A percentile compares a stretch with the other conserved stretches of the same genome.
These are phyloP conservation scores for Aspergillus diversus DNA, from an alignment of 495 filamentous ascomycete genomes.

Conservation along the genomic window DNA sequence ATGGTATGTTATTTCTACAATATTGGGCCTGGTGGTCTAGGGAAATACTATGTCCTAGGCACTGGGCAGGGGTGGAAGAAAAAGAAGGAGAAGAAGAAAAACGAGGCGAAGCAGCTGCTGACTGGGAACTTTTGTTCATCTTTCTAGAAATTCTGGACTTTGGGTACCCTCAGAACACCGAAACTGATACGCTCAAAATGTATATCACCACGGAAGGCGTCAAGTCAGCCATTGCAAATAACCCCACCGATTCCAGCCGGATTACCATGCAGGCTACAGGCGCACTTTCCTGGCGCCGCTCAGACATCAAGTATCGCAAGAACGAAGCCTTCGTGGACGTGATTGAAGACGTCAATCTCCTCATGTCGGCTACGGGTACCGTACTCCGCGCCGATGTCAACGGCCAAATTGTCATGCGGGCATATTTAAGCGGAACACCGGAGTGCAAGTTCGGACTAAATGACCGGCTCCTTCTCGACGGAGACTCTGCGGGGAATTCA, in stretches of 20 bases:
- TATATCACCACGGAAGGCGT: constrained; percentile 99
- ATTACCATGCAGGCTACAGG: constrained; percentile 99
- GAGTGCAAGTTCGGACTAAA: constrained; percentile 99
- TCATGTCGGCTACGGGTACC: constrained; percentile 95
- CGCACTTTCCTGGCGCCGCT: constrained; percentile 92
- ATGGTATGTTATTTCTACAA: constrained; percentile 61
- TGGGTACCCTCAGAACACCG: constrained; percentile 98
- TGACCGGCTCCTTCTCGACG: constrained; percentile 86
- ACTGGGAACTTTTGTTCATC: neutral
- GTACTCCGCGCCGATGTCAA: constrained; percentile 96
- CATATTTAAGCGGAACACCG: constrained; percentile 93
- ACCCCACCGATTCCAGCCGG: constrained; percentile 74
- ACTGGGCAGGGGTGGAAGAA: too few species aligned
- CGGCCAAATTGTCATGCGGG: constrained; percentile 98
- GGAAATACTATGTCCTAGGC: neutral
- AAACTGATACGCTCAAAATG: constrained; percentile 99
- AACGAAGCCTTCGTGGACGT: constrained; percentile 99
- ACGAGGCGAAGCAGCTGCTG: too few species aligned
- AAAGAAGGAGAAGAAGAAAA: too few species aligned
- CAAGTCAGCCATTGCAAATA: constrained; percentile 86
- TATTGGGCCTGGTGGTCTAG: neutral
- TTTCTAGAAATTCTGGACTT: constrained; percentile 93
- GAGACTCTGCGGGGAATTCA: constrained; percentile 31
- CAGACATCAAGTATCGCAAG: constrained; percentile 98
- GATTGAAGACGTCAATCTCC: constrained; percentile 98